phyloP scores from a whole-genome alignment of 495 filamentous ascomycete species.

The Penicillium arizonense region DNA sequence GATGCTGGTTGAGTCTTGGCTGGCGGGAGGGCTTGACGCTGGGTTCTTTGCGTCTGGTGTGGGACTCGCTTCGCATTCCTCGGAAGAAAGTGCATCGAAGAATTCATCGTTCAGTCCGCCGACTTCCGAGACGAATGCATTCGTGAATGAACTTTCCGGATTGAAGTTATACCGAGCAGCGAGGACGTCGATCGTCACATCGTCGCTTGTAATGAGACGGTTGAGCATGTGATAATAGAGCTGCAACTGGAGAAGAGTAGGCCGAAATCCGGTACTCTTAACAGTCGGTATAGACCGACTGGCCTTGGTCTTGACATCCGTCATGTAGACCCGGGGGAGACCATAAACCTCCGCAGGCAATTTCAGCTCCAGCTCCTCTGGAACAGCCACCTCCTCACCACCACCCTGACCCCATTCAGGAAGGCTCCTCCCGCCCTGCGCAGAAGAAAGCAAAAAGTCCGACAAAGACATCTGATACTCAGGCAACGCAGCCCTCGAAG shows the following conservation, averaged over 20 bases:
- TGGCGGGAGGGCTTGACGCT: slow-evolving; percentile 18
- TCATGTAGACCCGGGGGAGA: slow-evolving; percentile 63
- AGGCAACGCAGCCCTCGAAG: slow-evolving; percentile 35
- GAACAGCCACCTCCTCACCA: background rate
- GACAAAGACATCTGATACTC: slow-evolving; percentile 56
- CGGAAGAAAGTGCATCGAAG: slow-evolving; percentile 36
- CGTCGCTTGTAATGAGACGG: slow-evolving; percentile 63
- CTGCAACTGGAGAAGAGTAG: slow-evolving; percentile 82
- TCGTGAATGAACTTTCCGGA: slow-evolving; percentile 63
- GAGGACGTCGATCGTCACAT: slow-evolving; percentile 63
- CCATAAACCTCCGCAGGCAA: slow-evolving; percentile 23
- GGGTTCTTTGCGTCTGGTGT: slow-evolving; percentile 23
- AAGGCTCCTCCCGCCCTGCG: slow-evolving; percentile 37
- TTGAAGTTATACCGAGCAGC: slow-evolving; percentile 70
- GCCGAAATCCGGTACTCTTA: slow-evolving; percentile 64
- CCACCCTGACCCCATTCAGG: slow-evolving; percentile 26
- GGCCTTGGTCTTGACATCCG: slow-evolving; percentile 83
- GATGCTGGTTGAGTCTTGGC: slow-evolving; percentile 51
- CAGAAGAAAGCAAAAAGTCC: slow-evolving; percentile 46
- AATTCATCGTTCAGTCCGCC: slow-evolving; percentile 63
- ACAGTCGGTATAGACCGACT: slow-evolving; percentile 58
- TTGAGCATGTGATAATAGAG: slow-evolving; percentile 87
- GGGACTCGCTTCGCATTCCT: slow-evolving; percentile 29
- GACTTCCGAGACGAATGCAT: slow-evolving; percentile 78
- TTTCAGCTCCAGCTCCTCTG: slow-evolving; percentile 7